A percentile compares a stretch with the other conserved stretches of the same genome.
These are phyloP conservation scores for Sphaerulina vaccinii DNA, from an alignment of 2,329 filamentous ascomycete species.

Conservation along the genomic window DNA sequence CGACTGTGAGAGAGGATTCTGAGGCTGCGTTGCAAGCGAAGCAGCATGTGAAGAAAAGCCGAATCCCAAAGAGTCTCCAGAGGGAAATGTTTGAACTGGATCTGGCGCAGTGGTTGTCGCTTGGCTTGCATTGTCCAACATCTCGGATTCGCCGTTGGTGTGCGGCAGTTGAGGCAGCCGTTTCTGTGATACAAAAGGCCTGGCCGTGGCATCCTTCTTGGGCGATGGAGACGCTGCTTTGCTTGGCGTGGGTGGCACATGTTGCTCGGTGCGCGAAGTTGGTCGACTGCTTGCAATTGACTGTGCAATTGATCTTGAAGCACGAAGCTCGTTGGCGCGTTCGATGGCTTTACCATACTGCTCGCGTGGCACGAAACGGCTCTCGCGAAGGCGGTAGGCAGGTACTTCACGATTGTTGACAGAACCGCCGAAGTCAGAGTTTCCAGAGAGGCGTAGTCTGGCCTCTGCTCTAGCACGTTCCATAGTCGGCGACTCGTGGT, in stretches of 20 bases:
- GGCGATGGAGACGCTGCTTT: background rate
- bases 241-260: background rate
- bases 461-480: slow-evolving; percentile 34
- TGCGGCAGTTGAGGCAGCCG: background rate
- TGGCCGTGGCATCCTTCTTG: background rate
- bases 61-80: slow-evolving; percentile 2
- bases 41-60: slow-evolving; percentile 6
- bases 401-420: slow-evolving; percentile 30
- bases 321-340: slow-evolving; percentile 33
- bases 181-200: background rate
- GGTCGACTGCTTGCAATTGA: slow-evolving; percentile 21
- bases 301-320: slow-evolving; percentile 18
- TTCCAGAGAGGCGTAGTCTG: slow-evolving; percentile 29
- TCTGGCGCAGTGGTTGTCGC: background rate
- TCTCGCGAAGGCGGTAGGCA: slow-evolving; percentile 39
- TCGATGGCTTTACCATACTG: slow-evolving; percentile 38
- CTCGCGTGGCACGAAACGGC: slow-evolving; percentile 39
- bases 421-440: slow-evolving; percentile 10
- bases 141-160: background rate
- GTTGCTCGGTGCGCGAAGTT: slow-evolving; percentile 18
- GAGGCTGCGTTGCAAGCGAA: slow-evolving; percentile 4
- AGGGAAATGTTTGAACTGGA: background rate
- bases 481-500: slow-evolving; percentile 36
- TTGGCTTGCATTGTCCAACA: background rate
- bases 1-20: slow-evolving; percentile 19